Evolutionary conservation across 1,139 yeast genomes (phyloP).

Genomic region (Pichiaceae sp.): DNA sequence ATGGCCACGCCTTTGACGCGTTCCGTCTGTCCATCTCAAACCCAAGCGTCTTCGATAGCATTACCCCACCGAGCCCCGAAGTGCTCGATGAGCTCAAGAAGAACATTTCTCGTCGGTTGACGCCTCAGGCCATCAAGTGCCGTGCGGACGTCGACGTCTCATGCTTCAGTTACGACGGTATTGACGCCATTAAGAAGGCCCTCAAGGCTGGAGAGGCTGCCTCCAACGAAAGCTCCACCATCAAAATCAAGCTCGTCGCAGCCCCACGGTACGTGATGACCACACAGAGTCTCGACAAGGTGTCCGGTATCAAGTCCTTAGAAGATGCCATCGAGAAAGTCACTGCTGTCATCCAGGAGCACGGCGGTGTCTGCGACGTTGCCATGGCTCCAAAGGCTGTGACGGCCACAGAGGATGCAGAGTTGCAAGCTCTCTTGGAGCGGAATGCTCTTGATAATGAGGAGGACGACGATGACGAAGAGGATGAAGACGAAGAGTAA

Average conservation of each 20-base stretch:
- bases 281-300: constrained; percentile 87
- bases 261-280: constrained; percentile 95
- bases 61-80: constrained; percentile 64
- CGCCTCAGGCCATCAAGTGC: constrained; percentile 96
- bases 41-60: constrained; percentile 76
- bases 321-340: constrained; percentile 75
- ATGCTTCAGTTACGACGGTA: constrained; percentile 95
- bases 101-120: constrained; percentile 86
- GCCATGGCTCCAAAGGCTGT: constrained; percentile 99
- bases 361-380: constrained; percentile 84
- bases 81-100: constrained; percentile 73
- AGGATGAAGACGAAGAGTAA: constrained; percentile 45
- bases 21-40: constrained; percentile 94
- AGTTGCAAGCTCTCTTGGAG: constrained; percentile 87
- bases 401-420: constrained; percentile 97
- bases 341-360: constrained; percentile 54
- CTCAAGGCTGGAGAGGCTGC: constrained; percentile 78
- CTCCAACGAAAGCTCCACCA: constrained; percentile 75
- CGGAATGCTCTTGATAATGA: constrained; percentile 60
- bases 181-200: constrained; percentile 91
- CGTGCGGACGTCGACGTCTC: constrained; percentile 98
- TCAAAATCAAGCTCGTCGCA: constrained; percentile 91
- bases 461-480: constrained; percentile 47
- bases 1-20: constrained; percentile 96
- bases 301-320: constrained; percentile 72